Conservation (phyloP, 2,329 filamentous ascomycete species). For the Aspergillus sp. region DNA sequence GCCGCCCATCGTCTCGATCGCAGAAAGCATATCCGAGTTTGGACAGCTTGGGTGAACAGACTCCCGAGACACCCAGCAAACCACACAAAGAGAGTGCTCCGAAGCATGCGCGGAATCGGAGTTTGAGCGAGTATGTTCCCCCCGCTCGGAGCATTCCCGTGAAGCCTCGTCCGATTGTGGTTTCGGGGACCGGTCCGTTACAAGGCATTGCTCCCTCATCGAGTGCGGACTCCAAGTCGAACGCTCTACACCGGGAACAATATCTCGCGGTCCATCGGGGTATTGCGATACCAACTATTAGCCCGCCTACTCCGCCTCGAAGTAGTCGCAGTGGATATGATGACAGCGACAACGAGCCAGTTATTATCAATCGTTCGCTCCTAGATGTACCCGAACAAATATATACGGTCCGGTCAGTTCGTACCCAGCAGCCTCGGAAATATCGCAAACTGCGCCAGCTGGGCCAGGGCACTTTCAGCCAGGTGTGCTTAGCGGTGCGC, state of each 20-base stretch:
- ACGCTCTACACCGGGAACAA: slow-evolving; percentile 65
- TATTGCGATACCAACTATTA: slow-evolving; percentile 54
- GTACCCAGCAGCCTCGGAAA: slow-evolving; percentile 64
- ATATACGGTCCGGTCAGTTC: slow-evolving; percentile 65
- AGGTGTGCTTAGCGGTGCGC: slow-evolving; percentile 85
- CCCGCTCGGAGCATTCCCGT: slow-evolving; percentile 60
- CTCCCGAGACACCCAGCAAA: slow-evolving; percentile 15
- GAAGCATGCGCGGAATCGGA: slow-evolving; percentile 67
- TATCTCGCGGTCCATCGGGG: slow-evolving; percentile 77
- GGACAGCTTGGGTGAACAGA: slow-evolving; percentile 25
- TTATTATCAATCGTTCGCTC: slow-evolving; percentile 16
- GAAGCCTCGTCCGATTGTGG: slow-evolving; percentile 65
- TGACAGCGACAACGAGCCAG: slow-evolving; percentile 40
- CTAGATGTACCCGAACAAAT: slow-evolving; percentile 47
- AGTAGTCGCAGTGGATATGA: slow-evolving; percentile 61
- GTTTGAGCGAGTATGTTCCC: slow-evolving; percentile 82
- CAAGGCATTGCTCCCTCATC: slow-evolving; percentile 45
- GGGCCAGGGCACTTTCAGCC: slow-evolving; percentile 92
- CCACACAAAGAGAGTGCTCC: slow-evolving; percentile 20
- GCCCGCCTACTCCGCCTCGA: slow-evolving; percentile 74
- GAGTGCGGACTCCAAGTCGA: slow-evolving; percentile 34
- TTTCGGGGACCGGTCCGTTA: slow-evolving; percentile 56
- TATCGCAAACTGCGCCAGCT: slow-evolving; percentile 78
- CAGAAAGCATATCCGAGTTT: slow-evolving; percentile 39
- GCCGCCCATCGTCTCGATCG: slow-evolving; percentile 24